Evolutionary conservation across 305 asterid genomes (phyloP).

Genomic region (Fraxinus paxiana): DNA sequence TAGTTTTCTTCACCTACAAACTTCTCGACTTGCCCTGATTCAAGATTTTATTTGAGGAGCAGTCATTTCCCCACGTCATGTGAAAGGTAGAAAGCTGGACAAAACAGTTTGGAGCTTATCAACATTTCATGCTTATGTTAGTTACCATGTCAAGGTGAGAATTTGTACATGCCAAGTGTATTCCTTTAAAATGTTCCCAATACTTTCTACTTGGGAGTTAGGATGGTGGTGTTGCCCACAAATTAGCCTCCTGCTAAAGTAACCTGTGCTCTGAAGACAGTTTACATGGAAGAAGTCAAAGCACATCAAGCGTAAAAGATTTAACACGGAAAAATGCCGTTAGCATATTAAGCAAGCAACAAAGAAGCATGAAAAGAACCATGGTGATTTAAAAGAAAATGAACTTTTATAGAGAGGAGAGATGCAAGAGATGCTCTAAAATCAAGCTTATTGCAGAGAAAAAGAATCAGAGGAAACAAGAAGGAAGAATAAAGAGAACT

Average conservation of each 20-base stretch:
- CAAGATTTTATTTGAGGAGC: conserved; percentile 28
- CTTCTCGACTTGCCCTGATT: conserved; percentile 22
- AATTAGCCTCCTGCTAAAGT: conserved; percentile 11
- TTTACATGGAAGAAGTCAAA: conserved; percentile 4
- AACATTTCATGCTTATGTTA: conserved; percentile 90
- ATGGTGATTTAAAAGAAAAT: neutral
- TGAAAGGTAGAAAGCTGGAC: conserved; percentile 88
- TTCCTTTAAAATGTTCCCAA: neutral
- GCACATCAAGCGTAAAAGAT: neutral
- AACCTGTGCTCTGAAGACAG: neutral
- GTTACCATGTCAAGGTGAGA: conserved; percentile 92
- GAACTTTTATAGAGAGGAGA: neutral
- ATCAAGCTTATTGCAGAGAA: neutral
- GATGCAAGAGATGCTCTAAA: neutral
- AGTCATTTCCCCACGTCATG: conserved; percentile 89
- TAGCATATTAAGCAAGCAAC: neutral
- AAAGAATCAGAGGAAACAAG: neutral
- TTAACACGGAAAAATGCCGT: neutral
- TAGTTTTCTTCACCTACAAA: conserved; percentile 18
- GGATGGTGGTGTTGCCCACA: neutral
- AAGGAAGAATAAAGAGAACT: neutral
- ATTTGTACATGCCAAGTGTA: neutral
- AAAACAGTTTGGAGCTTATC: conserved; percentile 89
- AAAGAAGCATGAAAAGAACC: neutral
- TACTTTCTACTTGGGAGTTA: neutral